These are phyloP conservation scores for Ogataea populi-albae DNA, from an alignment of 805 yeast genomes.

Conservation along the genomic window DNA sequence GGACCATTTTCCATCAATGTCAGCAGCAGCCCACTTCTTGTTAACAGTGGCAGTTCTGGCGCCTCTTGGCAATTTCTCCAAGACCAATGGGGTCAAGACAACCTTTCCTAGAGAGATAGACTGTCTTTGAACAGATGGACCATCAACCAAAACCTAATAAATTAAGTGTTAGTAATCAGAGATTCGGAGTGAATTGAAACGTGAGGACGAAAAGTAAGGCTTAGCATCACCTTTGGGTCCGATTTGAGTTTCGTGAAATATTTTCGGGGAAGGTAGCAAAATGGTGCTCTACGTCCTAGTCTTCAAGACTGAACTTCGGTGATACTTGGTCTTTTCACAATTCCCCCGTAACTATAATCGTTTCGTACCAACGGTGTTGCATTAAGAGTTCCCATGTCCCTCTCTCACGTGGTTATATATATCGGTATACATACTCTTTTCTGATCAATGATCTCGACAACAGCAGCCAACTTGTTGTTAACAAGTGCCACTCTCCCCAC, in stretches of 20 bases:
- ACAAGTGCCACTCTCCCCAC: conserved; percentile 98
- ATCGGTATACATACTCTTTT: conserved; percentile 88
- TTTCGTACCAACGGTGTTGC: no score
- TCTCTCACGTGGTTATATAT: no score
- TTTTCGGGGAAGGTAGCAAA: no score
- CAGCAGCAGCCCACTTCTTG: conserved; percentile 93
- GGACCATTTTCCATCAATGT: conserved; percentile 86
- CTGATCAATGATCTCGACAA: conserved; percentile 99
- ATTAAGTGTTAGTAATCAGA: conserved; percentile 12
- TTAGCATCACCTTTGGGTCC: no score
- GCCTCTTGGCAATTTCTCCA: conserved; percentile 89
- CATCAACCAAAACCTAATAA: conserved; percentile 93
- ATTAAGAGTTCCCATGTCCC: no score
- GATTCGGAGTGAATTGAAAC: no score
- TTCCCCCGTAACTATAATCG: no score
- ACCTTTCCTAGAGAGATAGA: conserved; percentile 82
- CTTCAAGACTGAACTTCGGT: no score
- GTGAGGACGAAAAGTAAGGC: no score
- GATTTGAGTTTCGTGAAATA: no score
- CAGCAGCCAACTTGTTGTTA: conserved; percentile 91
- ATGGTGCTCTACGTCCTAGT: no score
- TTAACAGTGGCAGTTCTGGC: conserved; percentile 79
- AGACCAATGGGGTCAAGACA: conserved; percentile 88
- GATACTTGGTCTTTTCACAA: no score
- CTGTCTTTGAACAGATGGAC: conserved; percentile 96